Evolutionary conservation across 352 stramenopile genomes (phyloP), one percentile per base, ranked within the genome.

Genomic region (Pythium oligandrum): DNA sequence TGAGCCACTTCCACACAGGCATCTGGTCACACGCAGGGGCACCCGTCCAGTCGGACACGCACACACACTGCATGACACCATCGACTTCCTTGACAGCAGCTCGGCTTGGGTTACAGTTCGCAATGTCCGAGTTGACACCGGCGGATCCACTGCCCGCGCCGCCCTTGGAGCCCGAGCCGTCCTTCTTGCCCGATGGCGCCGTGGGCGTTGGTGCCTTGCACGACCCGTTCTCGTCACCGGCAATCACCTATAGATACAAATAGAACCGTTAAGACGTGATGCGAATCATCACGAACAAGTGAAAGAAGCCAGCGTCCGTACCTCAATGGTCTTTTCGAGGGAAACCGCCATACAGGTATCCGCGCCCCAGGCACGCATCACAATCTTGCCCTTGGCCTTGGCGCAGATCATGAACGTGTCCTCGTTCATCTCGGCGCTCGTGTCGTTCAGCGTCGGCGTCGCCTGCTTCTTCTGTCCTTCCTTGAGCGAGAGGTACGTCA

Each of bases 1-100:
- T 54, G 17, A 67, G 47, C 30, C 62, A 73, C 51, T 83, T 83
- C 72, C 72, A 83, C 59, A 66, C 67, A 8, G 72, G 69, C 32
- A 62, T 73, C 4, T 64, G 61, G 4, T 38, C 38, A 36, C 72
- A 83, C 1, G 64, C 61, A 11, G 72, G 72, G 2, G 72, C 57
- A 33, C 70, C 67, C 0, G 57, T 64, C 72, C 72, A 83, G 39
- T 83, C 72, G 3, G 66, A 61, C 4, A 64, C 66, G 31, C 72
- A 83, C 11, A 71, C 62, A 45, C 72, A 83, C 33, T 33, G 36
- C 38, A 42, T 12, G 38, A 42, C 38, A 42, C 7, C 38, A 42
- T 12, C 17, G 17, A 26, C 17, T 26, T 9, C 38, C 17, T 26
- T 26, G 17, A 26, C 17, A 26, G 17, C 17, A 26, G 17, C 17